Percentiles rank a stretch among this genome's conserved stretches.
Evolutionary conservation across 805 yeast species (phyloP).

Genomic region (Wickerhamiella nectarea): DNA sequence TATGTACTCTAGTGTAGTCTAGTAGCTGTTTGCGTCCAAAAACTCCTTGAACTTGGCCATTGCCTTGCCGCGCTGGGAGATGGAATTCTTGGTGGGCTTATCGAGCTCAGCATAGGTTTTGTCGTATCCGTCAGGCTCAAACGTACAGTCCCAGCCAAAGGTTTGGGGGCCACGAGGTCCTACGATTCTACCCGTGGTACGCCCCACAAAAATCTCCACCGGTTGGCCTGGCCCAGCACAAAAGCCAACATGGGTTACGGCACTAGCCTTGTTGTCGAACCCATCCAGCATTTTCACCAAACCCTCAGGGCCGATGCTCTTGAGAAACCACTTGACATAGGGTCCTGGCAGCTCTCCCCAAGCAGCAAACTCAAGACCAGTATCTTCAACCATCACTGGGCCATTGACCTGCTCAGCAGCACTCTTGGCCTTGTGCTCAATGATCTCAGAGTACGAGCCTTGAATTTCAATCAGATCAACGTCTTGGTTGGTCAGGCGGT

Average conservation of each 20-base stretch:
- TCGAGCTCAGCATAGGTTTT: slow-evolving; percentile 81
- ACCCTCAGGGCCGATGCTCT: slow-evolving; percentile 60
- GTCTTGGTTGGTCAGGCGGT: slow-evolving; percentile 42
- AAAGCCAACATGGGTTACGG: slow-evolving; percentile 86
- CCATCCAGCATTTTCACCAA: slow-evolving; percentile 64
- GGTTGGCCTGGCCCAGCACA: slow-evolving; percentile 67
- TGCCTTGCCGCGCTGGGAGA: slow-evolving; percentile 82
- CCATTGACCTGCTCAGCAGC: slow-evolving; percentile 55
- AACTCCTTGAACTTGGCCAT: slow-evolving; percentile 54
- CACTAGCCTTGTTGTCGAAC: slow-evolving; percentile 79
- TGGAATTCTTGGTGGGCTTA: slow-evolving; percentile 56
- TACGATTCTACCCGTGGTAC: slow-evolving; percentile 70
- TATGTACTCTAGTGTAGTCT: neutral
- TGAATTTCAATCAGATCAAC: slow-evolving; percentile 85
- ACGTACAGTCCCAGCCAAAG: slow-evolving; percentile 93
- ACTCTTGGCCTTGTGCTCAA: slow-evolving; percentile 60
- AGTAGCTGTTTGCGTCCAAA: slow-evolving; percentile 14
- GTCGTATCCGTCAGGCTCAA: slow-evolving; percentile 63
- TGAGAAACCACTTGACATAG: slow-evolving; percentile 82
- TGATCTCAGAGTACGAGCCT: slow-evolving; percentile 72
- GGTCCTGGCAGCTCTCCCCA: slow-evolving; percentile 88
- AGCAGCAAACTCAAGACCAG: slow-evolving; percentile 75
- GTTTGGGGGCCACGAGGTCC: slow-evolving; percentile 58
- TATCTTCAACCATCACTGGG: slow-evolving; percentile 90
- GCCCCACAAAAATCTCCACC: slow-evolving; percentile 72